Conservation (phyloP, 2,329 filamentous ascomycete species). For the Pseudofabraea citricarpa region DNA sequence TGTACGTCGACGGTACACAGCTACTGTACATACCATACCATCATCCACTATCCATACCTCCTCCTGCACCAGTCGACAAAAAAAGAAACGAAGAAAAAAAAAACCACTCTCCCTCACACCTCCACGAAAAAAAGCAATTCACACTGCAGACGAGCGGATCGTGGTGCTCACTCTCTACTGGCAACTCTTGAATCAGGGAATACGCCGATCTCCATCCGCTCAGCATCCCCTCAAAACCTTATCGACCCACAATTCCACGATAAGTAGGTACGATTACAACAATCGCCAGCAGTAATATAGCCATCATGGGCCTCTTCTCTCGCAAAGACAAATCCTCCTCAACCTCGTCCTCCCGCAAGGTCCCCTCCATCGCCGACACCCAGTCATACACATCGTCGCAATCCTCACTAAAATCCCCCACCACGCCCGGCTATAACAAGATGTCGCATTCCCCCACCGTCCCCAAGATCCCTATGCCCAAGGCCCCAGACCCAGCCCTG, state of each 20-base stretch:
- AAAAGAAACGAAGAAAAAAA: no score
- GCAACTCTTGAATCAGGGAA: not conserved
- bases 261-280: no score
- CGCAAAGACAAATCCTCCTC: constrained; percentile 22
- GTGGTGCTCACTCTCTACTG: no score
- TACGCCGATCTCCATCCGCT: not conserved
- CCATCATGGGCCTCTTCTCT: constrained; percentile 26
- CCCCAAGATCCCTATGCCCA: constrained; percentile 75
- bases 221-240: not conserved
- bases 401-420: constrained; percentile 23
- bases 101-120: no score
- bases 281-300: no score
- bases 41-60: no score
- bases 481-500: constrained; percentile 78
- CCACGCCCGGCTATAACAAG: constrained; percentile 20
- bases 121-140: no score
- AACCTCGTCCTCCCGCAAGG: constrained; percentile 17
- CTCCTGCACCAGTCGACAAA: no score
- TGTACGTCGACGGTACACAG: no score
- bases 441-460: constrained; percentile 38
- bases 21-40: no score
- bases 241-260: not conserved
- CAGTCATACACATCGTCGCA: constrained; percentile 20
- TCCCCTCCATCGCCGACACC: constrained; percentile 20
- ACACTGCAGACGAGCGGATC: no score